Conservation (phyloP, 179 eudicot species). For the Heliamphora pulchella region DNA sequence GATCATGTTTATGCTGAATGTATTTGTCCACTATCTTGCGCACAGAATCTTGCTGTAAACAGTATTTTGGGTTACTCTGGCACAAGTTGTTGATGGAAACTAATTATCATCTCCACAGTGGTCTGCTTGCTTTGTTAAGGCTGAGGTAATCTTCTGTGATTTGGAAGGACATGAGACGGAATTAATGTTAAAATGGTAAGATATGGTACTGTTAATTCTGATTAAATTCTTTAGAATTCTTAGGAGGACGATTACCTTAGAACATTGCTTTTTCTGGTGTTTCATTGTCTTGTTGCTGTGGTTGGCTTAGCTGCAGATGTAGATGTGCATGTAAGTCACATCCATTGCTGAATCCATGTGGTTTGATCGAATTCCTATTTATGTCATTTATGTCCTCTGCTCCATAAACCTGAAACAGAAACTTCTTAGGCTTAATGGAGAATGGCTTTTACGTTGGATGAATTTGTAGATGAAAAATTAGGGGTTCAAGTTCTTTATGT, state of each 20-base stretch:
- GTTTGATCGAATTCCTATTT: conserved; percentile 19
- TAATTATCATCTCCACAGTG: too few species aligned
- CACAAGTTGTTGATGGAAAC: too few species aligned
- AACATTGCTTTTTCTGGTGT: conserved; percentile 22
- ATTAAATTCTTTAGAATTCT: neutral
- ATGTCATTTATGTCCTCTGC: conserved; percentile 21
- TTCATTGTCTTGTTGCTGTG: conserved; percentile 27
- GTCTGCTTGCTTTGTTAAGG: neutral
- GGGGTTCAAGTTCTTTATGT: neutral
- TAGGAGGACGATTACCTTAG: conserved; percentile 23
- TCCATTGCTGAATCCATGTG: conserved; percentile 24
- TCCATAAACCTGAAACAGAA: conserved; percentile 24
- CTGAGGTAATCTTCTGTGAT: conserved; percentile 5
- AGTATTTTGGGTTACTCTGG: too few species aligned
- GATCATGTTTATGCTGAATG: too few species aligned
- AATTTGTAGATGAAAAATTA: too few species aligned
- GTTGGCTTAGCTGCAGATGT: conserved; percentile 12
- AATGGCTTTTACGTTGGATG: neutral
- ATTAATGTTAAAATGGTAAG: conserved; percentile 8
- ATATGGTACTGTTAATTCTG: neutral
- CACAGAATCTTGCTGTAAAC: too few species aligned
- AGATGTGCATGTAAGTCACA: too few species aligned
- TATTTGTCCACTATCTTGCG: too few species aligned
- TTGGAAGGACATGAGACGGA: neutral
- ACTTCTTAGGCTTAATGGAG: neutral